phyloP scores from a whole-genome alignment of 1,139 yeast genomes.

The Pichiaceae sp. region DNA sequence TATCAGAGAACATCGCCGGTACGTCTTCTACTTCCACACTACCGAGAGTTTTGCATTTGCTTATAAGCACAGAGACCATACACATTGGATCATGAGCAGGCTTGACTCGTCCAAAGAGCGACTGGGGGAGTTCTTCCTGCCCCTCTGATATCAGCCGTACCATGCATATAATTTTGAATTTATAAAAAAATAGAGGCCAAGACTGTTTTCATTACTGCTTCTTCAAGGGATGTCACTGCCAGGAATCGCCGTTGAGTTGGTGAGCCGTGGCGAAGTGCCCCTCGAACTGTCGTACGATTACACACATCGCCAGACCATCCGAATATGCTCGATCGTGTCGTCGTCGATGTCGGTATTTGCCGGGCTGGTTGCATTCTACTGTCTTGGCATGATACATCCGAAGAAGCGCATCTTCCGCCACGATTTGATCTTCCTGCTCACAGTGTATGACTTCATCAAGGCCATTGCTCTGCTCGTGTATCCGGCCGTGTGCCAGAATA shows the following conservation, averaged over 20 bases:
- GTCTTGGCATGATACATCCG: slow-evolving; percentile 54
- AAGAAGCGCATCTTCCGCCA: slow-evolving; percentile 60
- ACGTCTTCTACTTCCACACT: slow-evolving; percentile 16
- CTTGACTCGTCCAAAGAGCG: slow-evolving; percentile 1
- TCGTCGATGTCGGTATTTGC: slow-evolving; percentile 49
- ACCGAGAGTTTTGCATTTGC: slow-evolving; percentile 18
- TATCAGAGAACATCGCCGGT: not conserved
- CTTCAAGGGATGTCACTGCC: too few relatives aligned
- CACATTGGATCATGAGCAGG: not conserved
- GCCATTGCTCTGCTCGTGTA: slow-evolving; percentile 63
- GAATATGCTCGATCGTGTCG: slow-evolving; percentile 49
- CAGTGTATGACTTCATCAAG: slow-evolving; percentile 67
- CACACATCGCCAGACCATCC: slow-evolving; percentile 19
- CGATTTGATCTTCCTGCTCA: slow-evolving; percentile 57
- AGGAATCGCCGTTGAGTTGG: not conserved
- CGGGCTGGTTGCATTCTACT: slow-evolving; percentile 46
- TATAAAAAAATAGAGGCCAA: not conserved
- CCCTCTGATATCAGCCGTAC: too few relatives aligned
- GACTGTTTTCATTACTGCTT: not conserved
- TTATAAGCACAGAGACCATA: slow-evolving; percentile 1
- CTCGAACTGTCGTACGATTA: not conserved
- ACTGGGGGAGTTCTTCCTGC: slow-evolving; percentile 1
- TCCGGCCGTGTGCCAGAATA: slow-evolving; percentile 53
- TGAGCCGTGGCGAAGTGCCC: not conserved
- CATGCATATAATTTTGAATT: not conserved